Percentiles rank a stretch among this genome's conserved stretches.
phyloP scores from a whole-genome alignment of 495 filamentous ascomycete genomes.

The Hyaloscypha variabilis region DNA sequence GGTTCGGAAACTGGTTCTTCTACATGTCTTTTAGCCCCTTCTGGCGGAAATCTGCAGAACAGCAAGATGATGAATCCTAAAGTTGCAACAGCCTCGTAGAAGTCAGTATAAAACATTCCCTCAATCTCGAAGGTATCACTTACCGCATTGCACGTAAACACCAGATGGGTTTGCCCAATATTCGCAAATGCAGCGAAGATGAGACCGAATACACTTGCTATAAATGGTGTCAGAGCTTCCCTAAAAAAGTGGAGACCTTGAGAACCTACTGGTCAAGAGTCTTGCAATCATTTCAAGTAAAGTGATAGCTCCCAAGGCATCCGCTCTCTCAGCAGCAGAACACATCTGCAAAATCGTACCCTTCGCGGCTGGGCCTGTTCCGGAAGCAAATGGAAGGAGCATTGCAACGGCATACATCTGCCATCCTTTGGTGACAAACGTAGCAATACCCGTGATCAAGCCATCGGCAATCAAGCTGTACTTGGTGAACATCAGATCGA shows the following conservation, averaged over 20 bases:
- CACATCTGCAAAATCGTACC: constrained; percentile 61
- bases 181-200: constrained; percentile 54
- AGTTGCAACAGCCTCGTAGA: constrained; percentile 43
- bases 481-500: constrained; percentile 57
- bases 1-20: constrained; percentile 16
- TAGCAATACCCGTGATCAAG: constrained; percentile 49
- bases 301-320: constrained; percentile 58
- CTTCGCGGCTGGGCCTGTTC: constrained; percentile 57
- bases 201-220: constrained; percentile 53
- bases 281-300: constrained; percentile 57
- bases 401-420: constrained; percentile 57
- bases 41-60: constrained; percentile 49
- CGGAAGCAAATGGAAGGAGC: constrained; percentile 56
- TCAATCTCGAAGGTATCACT: constrained; percentile 25
- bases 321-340: constrained; percentile 44
- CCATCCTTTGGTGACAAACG: constrained; percentile 51
- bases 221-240: neutral
- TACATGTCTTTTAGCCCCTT: constrained; percentile 43
- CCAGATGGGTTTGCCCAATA: constrained; percentile 48
- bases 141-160: constrained; percentile 57
- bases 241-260: neutral
- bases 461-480: constrained; percentile 56
- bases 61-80: constrained; percentile 48
- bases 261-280: constrained; percentile 39
- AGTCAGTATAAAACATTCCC: neutral